Evolutionary conservation across 2,329 filamentous ascomycete genomes (phyloP).

Genomic region (Venturia aucupariae): DNA sequence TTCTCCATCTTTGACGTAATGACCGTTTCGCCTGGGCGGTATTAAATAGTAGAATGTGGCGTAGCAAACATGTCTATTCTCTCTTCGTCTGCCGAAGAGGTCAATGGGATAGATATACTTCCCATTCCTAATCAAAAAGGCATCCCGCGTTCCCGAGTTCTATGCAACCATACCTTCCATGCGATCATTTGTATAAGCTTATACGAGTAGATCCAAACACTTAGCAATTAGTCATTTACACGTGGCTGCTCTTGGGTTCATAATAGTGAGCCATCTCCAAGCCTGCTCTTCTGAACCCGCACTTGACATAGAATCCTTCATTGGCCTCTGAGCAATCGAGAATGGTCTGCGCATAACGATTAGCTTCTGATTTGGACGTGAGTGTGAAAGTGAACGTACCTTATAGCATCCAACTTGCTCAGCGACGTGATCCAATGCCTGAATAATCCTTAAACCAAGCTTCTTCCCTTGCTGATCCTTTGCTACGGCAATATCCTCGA

Average conservation of each 20-base stretch:
- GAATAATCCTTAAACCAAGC: conserved; percentile 82
- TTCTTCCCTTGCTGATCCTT: conserved; percentile 98
- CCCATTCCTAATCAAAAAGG: not conserved
- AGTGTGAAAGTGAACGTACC: conserved; percentile 31
- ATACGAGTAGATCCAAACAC: not conserved
- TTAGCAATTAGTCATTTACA: not conserved
- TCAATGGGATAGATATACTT: not conserved
- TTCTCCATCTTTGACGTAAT: conserved; percentile 4
- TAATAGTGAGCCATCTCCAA: conserved; percentile 98
- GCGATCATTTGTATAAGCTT: not conserved
- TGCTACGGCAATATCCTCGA: conserved; percentile 93
- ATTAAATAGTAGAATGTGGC: not conserved
- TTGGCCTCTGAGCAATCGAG: conserved; percentile 94
- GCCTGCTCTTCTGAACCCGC: conserved; percentile 84
- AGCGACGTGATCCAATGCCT: conserved; percentile 83
- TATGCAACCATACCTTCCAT: not conserved
- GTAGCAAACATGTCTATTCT: not conserved
- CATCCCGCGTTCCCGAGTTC: not conserved
- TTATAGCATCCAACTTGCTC: conserved; percentile 90
- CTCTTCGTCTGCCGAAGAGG: not conserved
- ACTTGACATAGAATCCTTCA: conserved; percentile 97
- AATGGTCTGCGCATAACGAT: conserved; percentile 54
- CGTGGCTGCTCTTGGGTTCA: conserved; percentile 10
- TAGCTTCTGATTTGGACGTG: not conserved
- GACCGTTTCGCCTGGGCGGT: no score